A percentile compares a stretch with the other conserved stretches of the same genome.
These are phyloP conservation scores for Thielaviopsis cerberus DNA, from an alignment of 2,329 filamentous ascomycete genomes.

Conservation along the genomic window DNA sequence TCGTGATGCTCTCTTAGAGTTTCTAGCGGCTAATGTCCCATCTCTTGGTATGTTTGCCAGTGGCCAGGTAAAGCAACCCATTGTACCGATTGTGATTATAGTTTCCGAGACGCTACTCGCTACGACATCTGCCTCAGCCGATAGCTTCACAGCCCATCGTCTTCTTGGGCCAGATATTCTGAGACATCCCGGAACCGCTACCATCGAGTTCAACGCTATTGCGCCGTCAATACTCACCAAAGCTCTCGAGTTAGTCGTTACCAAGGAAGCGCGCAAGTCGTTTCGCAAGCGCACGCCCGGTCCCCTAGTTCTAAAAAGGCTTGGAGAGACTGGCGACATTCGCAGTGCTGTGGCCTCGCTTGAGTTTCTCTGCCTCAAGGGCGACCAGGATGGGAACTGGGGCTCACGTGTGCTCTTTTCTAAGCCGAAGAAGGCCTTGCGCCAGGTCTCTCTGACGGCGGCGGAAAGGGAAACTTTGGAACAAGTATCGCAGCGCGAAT, in stretches of 20 bases:
- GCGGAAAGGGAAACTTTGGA: slow-evolving; percentile 66
- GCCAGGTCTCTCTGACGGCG: slow-evolving; percentile 46
- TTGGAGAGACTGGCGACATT: slow-evolving; percentile 80
- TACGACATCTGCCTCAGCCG: slow-evolving; percentile 64
- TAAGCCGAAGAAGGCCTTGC: slow-evolving; percentile 44
- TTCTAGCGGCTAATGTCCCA: slow-evolving; percentile 49
- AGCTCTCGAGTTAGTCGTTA: slow-evolving; percentile 61
- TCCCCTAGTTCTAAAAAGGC: slow-evolving; percentile 53
- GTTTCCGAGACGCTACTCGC: slow-evolving; percentile 81
- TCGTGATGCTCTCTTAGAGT: slow-evolving; percentile 55
- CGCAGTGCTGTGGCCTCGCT: slow-evolving; percentile 81
- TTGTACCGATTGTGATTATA: slow-evolving; percentile 67
- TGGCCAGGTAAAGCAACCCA: slow-evolving; percentile 24
- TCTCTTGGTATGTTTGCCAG: slow-evolving; percentile 30
- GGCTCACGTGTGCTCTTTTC: slow-evolving; percentile 53
- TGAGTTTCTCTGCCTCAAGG: slow-evolving; percentile 77
- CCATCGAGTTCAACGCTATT: slow-evolving; percentile 85
- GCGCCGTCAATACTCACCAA: slow-evolving; percentile 72
- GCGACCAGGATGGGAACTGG: slow-evolving; percentile 47
- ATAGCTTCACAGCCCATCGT: slow-evolving; percentile 84
- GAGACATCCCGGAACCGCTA: slow-evolving; percentile 56
- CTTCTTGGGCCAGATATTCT: slow-evolving; percentile 74
- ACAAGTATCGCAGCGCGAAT: slow-evolving; percentile 69
- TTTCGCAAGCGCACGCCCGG: slow-evolving; percentile 59
- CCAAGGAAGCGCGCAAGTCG: slow-evolving; percentile 69